These are phyloP conservation scores for Dactylis glomerata DNA, from an alignment of 176 grass and related monocot genomes.

Conservation along the genomic window DNA sequence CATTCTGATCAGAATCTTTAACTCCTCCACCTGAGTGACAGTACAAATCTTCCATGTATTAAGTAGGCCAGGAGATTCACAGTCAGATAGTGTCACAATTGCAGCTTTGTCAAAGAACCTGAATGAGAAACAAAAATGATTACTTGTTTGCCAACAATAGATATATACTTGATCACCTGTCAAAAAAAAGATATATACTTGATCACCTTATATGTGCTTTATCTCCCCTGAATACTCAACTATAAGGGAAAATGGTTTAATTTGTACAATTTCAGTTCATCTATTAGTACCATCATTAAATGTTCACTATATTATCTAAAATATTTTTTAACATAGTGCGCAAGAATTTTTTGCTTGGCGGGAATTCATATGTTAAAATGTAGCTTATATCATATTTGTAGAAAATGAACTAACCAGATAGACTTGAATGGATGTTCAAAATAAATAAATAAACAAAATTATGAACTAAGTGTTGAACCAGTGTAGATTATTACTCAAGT, in stretches of 20 bases:
- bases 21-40: slow-evolving; percentile 65
- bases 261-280: slow-evolving; percentile 1
- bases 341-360: neutral
- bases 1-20: slow-evolving; percentile 61
- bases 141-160: neutral
- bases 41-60: slow-evolving; percentile 48
- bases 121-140: slow-evolving; percentile 19
- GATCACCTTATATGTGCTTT: neutral
- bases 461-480: neutral
- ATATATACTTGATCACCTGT: neutral
- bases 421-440: slow-evolving; percentile 3
- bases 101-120: slow-evolving; percentile 73
- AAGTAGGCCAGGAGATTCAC: slow-evolving; percentile 29
- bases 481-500: slow-evolving; percentile 34
- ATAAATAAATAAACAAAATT: neutral
- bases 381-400: neutral
- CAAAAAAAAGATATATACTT: neutral
- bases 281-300: neutral
- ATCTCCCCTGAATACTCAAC: neutral
- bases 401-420: neutral
- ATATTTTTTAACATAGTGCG: neutral
- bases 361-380: neutral
- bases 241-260: neutral
- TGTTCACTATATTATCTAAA: neutral
- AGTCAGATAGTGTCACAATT: slow-evolving; percentile 29